Evolutionary conservation across 495 filamentous ascomycete species (phyloP).

Genomic region (Pyrenopolyporus hunteri): DNA sequence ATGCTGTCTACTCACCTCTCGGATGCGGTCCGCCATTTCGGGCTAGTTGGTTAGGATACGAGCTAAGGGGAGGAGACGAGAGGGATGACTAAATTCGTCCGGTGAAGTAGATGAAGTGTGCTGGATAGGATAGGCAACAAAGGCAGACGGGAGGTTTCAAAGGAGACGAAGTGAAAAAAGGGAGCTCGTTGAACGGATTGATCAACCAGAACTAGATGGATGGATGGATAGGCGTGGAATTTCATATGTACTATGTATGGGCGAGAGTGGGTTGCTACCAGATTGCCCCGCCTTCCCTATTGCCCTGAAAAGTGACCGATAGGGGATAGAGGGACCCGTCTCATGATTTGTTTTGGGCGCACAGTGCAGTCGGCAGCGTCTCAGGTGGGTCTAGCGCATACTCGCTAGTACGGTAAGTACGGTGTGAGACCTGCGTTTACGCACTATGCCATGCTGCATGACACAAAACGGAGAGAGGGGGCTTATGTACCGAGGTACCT

Average conservation of each 20-base stretch:
- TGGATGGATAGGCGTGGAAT: conserved; percentile 39
- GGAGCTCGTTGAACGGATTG: conserved; percentile 35
- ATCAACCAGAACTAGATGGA: conserved; percentile 34
- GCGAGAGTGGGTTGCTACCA: conserved; percentile 33
- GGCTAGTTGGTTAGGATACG: conserved; percentile 7
- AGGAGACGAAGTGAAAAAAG: conserved; percentile 37
- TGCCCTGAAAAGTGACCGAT: conserved; percentile 35
- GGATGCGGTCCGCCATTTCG: conserved; percentile 72
- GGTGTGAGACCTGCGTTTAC: not conserved
- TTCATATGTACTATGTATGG: conserved; percentile 42
- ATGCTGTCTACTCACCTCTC: conserved; percentile 68
- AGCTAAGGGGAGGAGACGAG: conserved; percentile 12
- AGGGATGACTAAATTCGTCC: conserved; percentile 18
- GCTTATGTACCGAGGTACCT: conserved; percentile 8
- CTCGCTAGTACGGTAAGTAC: conserved; percentile 4
- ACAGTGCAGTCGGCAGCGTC: conserved; percentile 21
- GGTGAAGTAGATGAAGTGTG: conserved; percentile 28
- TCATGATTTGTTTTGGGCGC: conserved; percentile 38
- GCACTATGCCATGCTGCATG: not conserved
- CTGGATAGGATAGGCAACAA: conserved; percentile 29
- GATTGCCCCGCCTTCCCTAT: conserved; percentile 43
- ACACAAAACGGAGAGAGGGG: conserved; percentile 19
- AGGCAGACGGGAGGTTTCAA: conserved; percentile 22
- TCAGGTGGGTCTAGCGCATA: conserved; percentile 1
- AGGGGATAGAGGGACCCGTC: conserved; percentile 35